Evolutionary conservation across 106 monocot genomes (phyloP).

Genomic region (Cymbidium sinense): DNA sequence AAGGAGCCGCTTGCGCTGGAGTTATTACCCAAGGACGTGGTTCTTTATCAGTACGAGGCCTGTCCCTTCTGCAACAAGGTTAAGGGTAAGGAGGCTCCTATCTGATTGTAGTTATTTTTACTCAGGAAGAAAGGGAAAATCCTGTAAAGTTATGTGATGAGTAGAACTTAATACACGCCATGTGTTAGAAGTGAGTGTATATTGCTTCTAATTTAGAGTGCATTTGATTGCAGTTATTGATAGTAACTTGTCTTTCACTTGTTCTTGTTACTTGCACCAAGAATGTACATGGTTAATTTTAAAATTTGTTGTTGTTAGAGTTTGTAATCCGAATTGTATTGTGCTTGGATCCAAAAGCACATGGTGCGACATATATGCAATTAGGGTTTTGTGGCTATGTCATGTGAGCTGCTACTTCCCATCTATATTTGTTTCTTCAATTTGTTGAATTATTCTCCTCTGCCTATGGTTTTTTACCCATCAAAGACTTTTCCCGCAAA

Average conservation of each 20-base stretch:
- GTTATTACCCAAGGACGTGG: conserved; percentile 62
- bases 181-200: neutral
- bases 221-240: neutral
- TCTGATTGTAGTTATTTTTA: neutral
- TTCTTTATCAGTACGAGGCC: conserved; percentile 91
- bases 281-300: no score
- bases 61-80: conserved; percentile 99
- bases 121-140: neutral
- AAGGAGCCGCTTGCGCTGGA: conserved; percentile 34
- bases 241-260: neutral
- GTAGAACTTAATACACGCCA: neutral
- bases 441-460: no score
- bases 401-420: no score
- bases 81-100: conserved; percentile 44
- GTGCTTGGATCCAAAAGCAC: no score
- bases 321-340: no score
- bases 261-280: neutral
- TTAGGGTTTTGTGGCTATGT: no score
- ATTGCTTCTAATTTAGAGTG: neutral
- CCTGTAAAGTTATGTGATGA: neutral
- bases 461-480: no score
- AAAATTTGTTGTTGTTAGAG: no score
- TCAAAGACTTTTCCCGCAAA: no score
- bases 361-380: no score
- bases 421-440: no score